Evolutionary conservation across 768 basidiomycete genomes (phyloP).

Genomic region (Dioszegia crocea): DNA sequence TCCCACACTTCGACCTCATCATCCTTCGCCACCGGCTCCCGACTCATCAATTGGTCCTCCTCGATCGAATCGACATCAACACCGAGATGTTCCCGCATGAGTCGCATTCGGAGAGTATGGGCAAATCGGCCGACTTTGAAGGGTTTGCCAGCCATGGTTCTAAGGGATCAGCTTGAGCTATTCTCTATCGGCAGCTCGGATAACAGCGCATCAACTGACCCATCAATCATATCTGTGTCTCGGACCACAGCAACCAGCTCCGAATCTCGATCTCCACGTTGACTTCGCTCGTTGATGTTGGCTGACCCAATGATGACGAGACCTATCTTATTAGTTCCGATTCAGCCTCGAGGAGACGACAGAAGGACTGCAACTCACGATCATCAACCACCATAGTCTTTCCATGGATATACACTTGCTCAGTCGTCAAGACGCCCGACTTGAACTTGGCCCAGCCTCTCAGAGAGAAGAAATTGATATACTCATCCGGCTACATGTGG

Average conservation of each 20-base stretch:
- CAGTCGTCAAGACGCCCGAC: slow-evolving; percentile 76
- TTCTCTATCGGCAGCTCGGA: too few species aligned
- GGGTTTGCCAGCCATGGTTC: slow-evolving; percentile 87
- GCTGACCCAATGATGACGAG: slow-evolving; percentile 59
- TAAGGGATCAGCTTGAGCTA: slow-evolving; percentile 43
- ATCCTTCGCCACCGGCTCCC: slow-evolving; percentile 56
- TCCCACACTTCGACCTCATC: slow-evolving; percentile 66
- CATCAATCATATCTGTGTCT: slow-evolving; percentile 94
- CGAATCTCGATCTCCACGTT: slow-evolving; percentile 92
- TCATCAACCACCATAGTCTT: slow-evolving; percentile 89
- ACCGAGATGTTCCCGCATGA: slow-evolving; percentile 96
- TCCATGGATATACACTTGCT: slow-evolving; percentile 89
- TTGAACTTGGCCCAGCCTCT: slow-evolving; percentile 91
- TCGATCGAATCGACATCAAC: slow-evolving; percentile 85
- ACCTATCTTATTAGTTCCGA: slow-evolving; percentile 13
- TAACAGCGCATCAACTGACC: slow-evolving; percentile 55
- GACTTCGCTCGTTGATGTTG: slow-evolving; percentile 95
- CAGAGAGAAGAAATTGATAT: slow-evolving; percentile 84
- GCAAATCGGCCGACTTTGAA: slow-evolving; percentile 97
- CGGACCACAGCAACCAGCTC: slow-evolving; percentile 87
- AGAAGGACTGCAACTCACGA: slow-evolving; percentile 51
- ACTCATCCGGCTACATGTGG: slow-evolving; percentile 72
- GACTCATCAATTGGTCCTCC: slow-evolving; percentile 65
- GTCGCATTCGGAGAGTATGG: slow-evolving; percentile 81
- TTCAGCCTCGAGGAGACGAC: background rate